Evolutionary conservation across 768 basidiomycete species (phyloP).

Genomic region (Trametes meyenii): DNA sequence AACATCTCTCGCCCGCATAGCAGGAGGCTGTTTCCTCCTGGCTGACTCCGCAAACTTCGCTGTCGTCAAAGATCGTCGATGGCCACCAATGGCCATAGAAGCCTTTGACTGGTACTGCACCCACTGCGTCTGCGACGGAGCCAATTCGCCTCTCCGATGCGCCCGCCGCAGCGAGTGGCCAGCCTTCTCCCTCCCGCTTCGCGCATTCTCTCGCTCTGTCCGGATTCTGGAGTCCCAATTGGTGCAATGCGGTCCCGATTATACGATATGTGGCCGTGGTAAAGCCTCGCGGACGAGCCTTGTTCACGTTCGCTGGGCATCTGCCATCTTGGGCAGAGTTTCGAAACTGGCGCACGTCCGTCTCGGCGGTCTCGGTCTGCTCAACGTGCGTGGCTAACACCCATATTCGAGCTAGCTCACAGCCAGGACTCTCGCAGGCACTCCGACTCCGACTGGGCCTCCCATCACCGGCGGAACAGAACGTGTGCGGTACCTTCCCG

Average conservation of each 20-base stretch:
- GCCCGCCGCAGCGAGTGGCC: not conserved
- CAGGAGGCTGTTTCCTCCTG: not conserved
- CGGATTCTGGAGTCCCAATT: not conserved
- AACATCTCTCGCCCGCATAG: not conserved
- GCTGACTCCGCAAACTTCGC: not conserved
- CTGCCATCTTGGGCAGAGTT: no score
- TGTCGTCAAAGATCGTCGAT: slow-evolving; percentile 9
- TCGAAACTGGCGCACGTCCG: not conserved
- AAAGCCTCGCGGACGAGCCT: not conserved
- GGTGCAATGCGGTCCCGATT: not conserved
- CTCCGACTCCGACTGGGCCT: slow-evolving; percentile 3
- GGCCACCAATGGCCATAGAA: not conserved
- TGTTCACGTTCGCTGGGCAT: not conserved
- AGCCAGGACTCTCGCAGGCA: not conserved
- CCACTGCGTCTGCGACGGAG: not conserved
- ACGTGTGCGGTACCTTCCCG: not conserved
- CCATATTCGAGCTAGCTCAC: no score
- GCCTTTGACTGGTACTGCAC: not conserved
- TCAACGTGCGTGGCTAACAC: slow-evolving; percentile 6
- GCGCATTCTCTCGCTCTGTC: slow-evolving; percentile 1
- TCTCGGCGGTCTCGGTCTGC: not conserved
- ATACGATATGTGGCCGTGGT: not conserved
- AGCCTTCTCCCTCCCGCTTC: not conserved
- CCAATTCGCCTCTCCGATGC: slow-evolving; percentile 3
- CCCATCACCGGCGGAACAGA: slow-evolving; percentile 17